phyloP scores from a whole-genome alignment of 2,329 filamentous ascomycete genomes.

The Alternaria consortialis region DNA sequence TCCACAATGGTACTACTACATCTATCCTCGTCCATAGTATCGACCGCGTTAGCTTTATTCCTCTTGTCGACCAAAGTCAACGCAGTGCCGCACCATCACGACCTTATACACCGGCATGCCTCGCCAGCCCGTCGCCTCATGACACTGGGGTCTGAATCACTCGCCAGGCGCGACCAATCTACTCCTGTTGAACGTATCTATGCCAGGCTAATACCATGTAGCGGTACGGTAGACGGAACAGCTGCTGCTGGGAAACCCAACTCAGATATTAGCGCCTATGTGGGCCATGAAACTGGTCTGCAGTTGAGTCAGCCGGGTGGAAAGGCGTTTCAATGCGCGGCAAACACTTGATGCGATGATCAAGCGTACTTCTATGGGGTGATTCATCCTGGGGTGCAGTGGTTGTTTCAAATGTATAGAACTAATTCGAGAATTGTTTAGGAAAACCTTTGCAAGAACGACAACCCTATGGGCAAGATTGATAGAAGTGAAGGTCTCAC shows the following conservation, averaged over 20 bases:
- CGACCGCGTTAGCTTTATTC: neutral
- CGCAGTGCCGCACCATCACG: neutral
- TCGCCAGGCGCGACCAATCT: neutral
- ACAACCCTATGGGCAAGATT: constrained; percentile 19
- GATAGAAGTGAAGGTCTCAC: constrained; percentile 18
- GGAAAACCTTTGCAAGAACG: constrained; percentile 31
- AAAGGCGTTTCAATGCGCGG: constrained; percentile 24
- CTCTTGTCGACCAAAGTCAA: neutral
- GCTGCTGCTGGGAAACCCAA: neutral
- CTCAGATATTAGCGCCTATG: constrained; percentile 12
- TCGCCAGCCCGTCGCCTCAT: too few relatives aligned
- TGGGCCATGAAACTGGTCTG: constrained; percentile 26
- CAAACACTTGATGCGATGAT: constrained; percentile 29
- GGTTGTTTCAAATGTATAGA: neutral
- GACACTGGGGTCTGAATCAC: neutral
- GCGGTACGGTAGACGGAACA: constrained; percentile 13
- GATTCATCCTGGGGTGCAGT: neutral
- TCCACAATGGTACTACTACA: neutral
- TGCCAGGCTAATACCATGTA: constrained; percentile 20
- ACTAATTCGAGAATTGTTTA: neutral
- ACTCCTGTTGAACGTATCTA: neutral
- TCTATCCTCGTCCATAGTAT: too few relatives aligned
- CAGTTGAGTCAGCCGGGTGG: constrained; percentile 23
- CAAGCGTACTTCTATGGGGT: constrained; percentile 31
- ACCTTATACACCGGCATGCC: neutral